Evolutionary conservation across 768 basidiomycete genomes (phyloP).

Genomic region (Leucosporidium yakuticum): DNA sequence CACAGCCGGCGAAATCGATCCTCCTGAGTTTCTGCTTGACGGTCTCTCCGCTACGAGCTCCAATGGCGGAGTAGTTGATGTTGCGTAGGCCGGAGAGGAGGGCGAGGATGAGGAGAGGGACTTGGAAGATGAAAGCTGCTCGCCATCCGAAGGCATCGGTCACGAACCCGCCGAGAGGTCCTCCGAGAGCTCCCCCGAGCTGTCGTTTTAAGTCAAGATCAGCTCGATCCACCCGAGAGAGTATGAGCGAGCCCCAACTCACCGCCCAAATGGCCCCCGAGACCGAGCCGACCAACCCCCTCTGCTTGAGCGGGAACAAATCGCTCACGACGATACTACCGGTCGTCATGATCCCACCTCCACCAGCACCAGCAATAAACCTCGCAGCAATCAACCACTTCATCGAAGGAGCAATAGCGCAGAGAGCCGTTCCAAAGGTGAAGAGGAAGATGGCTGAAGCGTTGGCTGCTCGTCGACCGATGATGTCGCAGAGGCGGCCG

Average conservation of each 20-base stretch:
- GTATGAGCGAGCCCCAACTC: background rate
- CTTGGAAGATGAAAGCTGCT: conserved; percentile 63
- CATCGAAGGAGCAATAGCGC: conserved; percentile 83
- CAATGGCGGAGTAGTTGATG: conserved; percentile 67
- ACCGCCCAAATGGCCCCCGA: conserved; percentile 57
- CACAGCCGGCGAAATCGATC: conserved; percentile 74
- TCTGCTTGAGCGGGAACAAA: conserved; percentile 73
- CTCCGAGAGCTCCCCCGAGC: conserved; percentile 52
- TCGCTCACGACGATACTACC: conserved; percentile 65
- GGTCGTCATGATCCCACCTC: conserved; percentile 5
- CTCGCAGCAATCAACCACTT: conserved; percentile 69
- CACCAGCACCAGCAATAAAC: conserved; percentile 43
- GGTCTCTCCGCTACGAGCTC: background rate
- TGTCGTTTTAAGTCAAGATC: background rate
- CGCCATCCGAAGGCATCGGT: conserved; percentile 52
- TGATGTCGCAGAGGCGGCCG: conserved; percentile 42
- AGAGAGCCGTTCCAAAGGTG: conserved; percentile 69
- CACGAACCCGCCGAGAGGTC: conserved; percentile 42
- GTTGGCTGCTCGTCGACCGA: conserved; percentile 72
- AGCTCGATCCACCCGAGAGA: background rate
- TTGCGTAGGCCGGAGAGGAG: conserved; percentile 64
- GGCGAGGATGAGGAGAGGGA: conserved; percentile 70
- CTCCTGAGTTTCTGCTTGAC: conserved; percentile 43
- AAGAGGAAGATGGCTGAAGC: conserved; percentile 73
- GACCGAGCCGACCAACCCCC: conserved; percentile 85